These are phyloP conservation scores for Epichloe uncinata DNA, from an alignment of 2,329 filamentous ascomycete species.

Conservation along the genomic window DNA sequence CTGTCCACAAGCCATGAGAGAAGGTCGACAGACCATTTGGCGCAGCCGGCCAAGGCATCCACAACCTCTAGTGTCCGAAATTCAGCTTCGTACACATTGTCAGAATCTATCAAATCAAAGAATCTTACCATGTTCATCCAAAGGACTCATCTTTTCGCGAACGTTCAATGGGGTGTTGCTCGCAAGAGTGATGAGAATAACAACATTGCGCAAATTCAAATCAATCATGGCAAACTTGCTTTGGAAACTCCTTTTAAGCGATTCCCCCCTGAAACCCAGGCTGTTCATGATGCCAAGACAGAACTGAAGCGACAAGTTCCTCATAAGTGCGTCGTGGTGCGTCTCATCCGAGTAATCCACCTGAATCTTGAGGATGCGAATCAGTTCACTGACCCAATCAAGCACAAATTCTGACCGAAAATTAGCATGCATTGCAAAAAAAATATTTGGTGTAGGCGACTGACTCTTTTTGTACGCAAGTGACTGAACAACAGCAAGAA, in stretches of 20 bases:
- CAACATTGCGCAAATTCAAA: conserved; percentile 60
- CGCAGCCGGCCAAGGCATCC: conserved; percentile 57
- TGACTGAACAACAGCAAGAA: conserved; percentile 54
- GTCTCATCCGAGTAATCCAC: conserved; percentile 74
- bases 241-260: conserved; percentile 46
- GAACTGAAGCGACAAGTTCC: conserved; percentile 59
- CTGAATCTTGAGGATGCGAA: conserved; percentile 55
- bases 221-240: conserved; percentile 65
- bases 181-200: conserved; percentile 51
- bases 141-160: conserved; percentile 41
- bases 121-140: conserved; percentile 42
- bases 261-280: conserved; percentile 59
- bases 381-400: conserved; percentile 52
- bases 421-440: conserved; percentile 8
- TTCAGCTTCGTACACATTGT: background rate
- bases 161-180: conserved; percentile 41
- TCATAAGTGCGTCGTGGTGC: conserved; percentile 56
- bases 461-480: conserved; percentile 22
- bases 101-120: background rate
- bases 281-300: conserved; percentile 69
- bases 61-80: conserved; percentile 47
- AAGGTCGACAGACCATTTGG: conserved; percentile 67
- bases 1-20: conserved; percentile 48
- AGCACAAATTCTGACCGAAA: conserved; percentile 38
- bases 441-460: background rate